These are phyloP conservation scores for Phoenix roebelenii DNA, from an alignment of 176 grass and related monocot species.

Conservation along the genomic window DNA sequence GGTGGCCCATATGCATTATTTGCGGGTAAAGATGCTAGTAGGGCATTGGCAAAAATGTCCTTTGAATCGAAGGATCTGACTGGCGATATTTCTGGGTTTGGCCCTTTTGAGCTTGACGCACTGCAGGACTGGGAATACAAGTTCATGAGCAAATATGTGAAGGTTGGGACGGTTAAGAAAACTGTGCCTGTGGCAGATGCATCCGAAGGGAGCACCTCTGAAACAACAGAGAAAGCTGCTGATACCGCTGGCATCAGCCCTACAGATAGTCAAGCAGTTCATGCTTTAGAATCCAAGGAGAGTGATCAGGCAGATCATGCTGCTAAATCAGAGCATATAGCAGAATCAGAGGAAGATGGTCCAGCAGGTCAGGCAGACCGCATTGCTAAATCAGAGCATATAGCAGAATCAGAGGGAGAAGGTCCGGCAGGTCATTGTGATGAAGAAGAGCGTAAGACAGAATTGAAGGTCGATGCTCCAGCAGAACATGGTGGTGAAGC, in stretches of 20 bases:
- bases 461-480: too few relatives aligned
- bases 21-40: conserved; percentile 4
- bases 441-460: too few relatives aligned
- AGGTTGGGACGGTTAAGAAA: not conserved
- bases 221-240: not conserved
- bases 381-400: not conserved
- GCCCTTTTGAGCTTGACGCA: conserved; percentile 1
- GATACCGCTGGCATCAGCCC: not conserved
- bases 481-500: too few relatives aligned
- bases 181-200: not conserved
- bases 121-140: not conserved
- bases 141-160: conserved; percentile 2
- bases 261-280: not conserved
- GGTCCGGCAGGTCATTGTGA: too few relatives aligned
- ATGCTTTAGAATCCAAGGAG: not conserved
- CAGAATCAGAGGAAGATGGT: not conserved
- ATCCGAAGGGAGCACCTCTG: not conserved
- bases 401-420: too few relatives aligned
- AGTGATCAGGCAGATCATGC: not conserved
- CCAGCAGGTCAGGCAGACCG: not conserved
- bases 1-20: conserved; percentile 2
- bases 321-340: not conserved
- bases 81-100: conserved; percentile 2
- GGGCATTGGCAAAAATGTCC: conserved; percentile 1
- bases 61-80: not conserved